Percentiles rank a stretch among this genome's conserved stretches.
phyloP scores from a whole-genome alignment of 2,329 filamentous ascomycete genomes.

The Aspergillus awamori region DNA sequence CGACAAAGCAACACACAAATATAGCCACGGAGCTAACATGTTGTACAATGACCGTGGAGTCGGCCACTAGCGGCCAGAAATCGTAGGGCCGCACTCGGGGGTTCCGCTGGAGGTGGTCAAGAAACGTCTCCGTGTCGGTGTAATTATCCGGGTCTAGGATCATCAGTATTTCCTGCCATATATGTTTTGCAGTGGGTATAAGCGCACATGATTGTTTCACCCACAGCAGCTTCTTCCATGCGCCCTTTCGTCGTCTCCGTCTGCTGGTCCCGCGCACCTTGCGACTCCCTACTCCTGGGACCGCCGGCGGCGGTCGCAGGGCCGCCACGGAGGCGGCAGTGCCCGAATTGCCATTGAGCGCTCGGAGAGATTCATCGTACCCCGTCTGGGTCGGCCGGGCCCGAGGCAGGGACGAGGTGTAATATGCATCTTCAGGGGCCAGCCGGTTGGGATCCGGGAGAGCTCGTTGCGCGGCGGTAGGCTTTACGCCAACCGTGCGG shows the following conservation, averaged over 20 bases:
- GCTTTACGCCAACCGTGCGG: slow-evolving; percentile 40
- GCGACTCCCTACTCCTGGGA: slow-evolving; percentile 38
- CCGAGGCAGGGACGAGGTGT: slow-evolving; percentile 63
- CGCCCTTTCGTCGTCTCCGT: slow-evolving; percentile 69
- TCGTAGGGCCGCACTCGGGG: slow-evolving; percentile 92
- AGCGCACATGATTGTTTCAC: slow-evolving; percentile 87
- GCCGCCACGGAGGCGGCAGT: slow-evolving; percentile 46
- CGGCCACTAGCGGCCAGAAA: slow-evolving; percentile 94
- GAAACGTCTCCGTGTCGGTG: slow-evolving; percentile 93
- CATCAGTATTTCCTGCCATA: slow-evolving; percentile 1
- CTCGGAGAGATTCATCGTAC: slow-evolving; percentile 40
- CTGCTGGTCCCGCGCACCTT: slow-evolving; percentile 61
- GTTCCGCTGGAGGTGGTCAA: slow-evolving; percentile 93
- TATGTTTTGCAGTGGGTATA: neutral
- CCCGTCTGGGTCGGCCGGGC: slow-evolving; percentile 44
- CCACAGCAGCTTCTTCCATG: slow-evolving; percentile 97
- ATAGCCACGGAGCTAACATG: slow-evolving; percentile 94
- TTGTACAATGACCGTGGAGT: slow-evolving; percentile 95
- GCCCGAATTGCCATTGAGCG: slow-evolving; percentile 46
- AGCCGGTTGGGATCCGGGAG: slow-evolving; percentile 68
- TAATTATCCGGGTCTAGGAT: slow-evolving; percentile 91
- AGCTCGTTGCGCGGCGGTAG: slow-evolving; percentile 39
- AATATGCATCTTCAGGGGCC: slow-evolving; percentile 82
- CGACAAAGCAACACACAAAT: slow-evolving; percentile 91
- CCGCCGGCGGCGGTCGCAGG: slow-evolving; percentile 44